These are phyloP conservation scores for Pilasporangium apinafurcum DNA, from an alignment of 352 stramenopile species.

Conservation along the genomic window DNA sequence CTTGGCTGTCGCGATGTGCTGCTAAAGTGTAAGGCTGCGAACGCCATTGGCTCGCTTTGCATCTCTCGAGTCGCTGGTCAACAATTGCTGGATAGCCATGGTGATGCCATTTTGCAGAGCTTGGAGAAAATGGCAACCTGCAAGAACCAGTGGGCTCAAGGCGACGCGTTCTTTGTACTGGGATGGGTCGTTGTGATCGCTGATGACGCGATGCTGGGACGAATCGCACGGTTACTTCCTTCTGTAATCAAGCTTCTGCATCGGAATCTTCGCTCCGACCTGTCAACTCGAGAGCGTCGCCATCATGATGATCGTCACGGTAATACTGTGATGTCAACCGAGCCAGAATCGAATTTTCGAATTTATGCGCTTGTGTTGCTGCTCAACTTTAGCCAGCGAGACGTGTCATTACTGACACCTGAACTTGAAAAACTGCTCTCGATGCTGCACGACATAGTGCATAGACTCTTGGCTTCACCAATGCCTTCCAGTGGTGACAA, in stretches of 20 bases:
- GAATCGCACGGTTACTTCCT: slow-evolving; percentile 31
- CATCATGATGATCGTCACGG: not conserved
- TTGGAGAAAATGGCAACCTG: slow-evolving; percentile 53
- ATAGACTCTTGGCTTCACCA: slow-evolving; percentile 11
- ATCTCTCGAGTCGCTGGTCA: slow-evolving; percentile 69
- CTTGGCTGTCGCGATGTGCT: slow-evolving; percentile 55
- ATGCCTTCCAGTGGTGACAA: not conserved
- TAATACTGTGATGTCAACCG: slow-evolving; percentile 11
- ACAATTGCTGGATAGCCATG: slow-evolving; percentile 40
- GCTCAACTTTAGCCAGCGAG: slow-evolving; percentile 64
- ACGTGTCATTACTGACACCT: slow-evolving; percentile 23
- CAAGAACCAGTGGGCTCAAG: slow-evolving; percentile 71
- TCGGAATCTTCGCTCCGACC: slow-evolving; percentile 23
- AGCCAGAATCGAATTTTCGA: slow-evolving; percentile 58
- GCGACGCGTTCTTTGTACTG: slow-evolving; percentile 69
- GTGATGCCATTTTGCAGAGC: slow-evolving; percentile 20
- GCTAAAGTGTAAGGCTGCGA: slow-evolving; percentile 77
- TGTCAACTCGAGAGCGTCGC: not conserved
- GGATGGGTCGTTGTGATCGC: slow-evolving; percentile 71
- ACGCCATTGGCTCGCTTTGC: slow-evolving; percentile 62
- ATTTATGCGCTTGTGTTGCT: slow-evolving; percentile 71
- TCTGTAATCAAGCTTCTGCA: slow-evolving; percentile 36
- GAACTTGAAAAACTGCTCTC: slow-evolving; percentile 17
- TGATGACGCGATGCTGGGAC: slow-evolving; percentile 32
- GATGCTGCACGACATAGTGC: slow-evolving; percentile 30